phyloP scores from a whole-genome alignment of 192 early-diverging fungal genomes.

The Diversispora epigaea region DNA sequence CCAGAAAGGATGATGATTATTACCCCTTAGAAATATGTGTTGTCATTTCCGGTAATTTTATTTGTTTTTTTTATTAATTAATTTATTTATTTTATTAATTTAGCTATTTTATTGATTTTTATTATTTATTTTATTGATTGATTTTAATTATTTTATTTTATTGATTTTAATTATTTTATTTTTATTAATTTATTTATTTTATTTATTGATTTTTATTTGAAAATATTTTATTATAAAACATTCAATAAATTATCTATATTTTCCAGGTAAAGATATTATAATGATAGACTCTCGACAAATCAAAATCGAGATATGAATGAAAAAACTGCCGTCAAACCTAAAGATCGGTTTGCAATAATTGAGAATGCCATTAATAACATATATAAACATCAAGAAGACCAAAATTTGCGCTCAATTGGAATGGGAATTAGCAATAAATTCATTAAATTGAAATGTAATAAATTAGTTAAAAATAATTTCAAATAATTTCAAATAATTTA shows the following conservation, averaged over 20 bases:
- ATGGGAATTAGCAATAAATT: neutral
- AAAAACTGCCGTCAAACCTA: neutral
- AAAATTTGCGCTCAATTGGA: neutral
- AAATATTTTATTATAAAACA: too few relatives aligned
- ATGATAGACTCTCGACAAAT: neutral
- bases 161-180: neutral
- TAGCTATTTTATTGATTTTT: neutral
- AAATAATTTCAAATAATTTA: neutral
- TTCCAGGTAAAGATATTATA: neutral
- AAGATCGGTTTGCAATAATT: neutral
- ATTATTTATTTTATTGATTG: neutral
- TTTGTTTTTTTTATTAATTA: too few relatives aligned
- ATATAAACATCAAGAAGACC: neutral
- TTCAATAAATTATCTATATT: too few relatives aligned
- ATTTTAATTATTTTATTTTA: neutral
- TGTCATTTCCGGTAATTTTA: slow-evolving; percentile 71
- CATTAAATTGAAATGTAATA: neutral
- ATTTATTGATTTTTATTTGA: too few relatives aligned
- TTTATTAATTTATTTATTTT: too few relatives aligned
- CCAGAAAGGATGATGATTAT: slow-evolving; percentile 39
- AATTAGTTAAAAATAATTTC: neutral
- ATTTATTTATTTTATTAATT: neutral
- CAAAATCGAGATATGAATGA: neutral
- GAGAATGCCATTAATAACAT: neutral
- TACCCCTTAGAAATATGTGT: slow-evolving; percentile 90